A percentile compares a stretch with the other conserved stretches of the same genome.
Conservation (phyloP, 1,284 basidiomycete genomes). For the Heterobasidion occidentale region DNA sequence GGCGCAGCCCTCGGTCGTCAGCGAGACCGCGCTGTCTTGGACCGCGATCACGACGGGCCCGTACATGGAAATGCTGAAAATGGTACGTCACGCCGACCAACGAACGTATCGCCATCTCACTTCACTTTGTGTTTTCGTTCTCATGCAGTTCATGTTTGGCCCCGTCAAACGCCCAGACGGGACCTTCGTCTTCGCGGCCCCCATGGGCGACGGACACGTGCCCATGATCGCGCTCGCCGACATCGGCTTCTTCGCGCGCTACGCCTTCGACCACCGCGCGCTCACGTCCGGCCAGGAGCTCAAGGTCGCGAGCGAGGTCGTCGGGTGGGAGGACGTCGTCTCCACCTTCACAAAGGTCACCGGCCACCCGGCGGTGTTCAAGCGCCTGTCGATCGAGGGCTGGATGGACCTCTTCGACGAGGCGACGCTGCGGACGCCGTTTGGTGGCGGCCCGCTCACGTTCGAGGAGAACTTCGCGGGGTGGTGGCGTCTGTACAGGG, state of each 20-base stretch:
- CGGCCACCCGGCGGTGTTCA: slow-evolving; percentile 29
- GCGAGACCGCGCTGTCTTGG: slow-evolving; percentile 30
- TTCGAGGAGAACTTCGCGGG: slow-evolving; percentile 30
- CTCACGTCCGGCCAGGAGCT: slow-evolving; percentile 32
- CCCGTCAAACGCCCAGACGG: slow-evolving; percentile 32
- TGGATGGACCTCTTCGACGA: slow-evolving; percentile 29
- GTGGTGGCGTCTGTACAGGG: slow-evolving; percentile 32
- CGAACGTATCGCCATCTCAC: not conserved
- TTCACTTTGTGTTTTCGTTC: not conserved
- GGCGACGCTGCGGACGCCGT: slow-evolving; percentile 29
- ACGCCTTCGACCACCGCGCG: slow-evolving; percentile 34
- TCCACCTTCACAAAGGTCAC: slow-evolving; percentile 36
- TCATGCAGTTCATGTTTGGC: slow-evolving; percentile 26
- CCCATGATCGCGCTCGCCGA: slow-evolving; percentile 21
- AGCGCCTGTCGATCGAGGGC: slow-evolving; percentile 30
- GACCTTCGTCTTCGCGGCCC: slow-evolving; percentile 27
- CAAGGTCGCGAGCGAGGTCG: slow-evolving; percentile 34
- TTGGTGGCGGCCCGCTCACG: slow-evolving; percentile 22
- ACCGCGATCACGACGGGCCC: slow-evolving; percentile 32
- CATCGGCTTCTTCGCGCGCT: slow-evolving; percentile 15
- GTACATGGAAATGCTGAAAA: slow-evolving; percentile 36
- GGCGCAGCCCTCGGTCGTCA: slow-evolving; percentile 29
- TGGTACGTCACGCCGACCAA: slow-evolving; percentile 17
- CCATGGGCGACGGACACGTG: slow-evolving; percentile 19
- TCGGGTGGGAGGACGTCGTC: slow-evolving; percentile 35